Conservation (phyloP, 305 asterid genomes). For the Fraxinus velutina region DNA sequence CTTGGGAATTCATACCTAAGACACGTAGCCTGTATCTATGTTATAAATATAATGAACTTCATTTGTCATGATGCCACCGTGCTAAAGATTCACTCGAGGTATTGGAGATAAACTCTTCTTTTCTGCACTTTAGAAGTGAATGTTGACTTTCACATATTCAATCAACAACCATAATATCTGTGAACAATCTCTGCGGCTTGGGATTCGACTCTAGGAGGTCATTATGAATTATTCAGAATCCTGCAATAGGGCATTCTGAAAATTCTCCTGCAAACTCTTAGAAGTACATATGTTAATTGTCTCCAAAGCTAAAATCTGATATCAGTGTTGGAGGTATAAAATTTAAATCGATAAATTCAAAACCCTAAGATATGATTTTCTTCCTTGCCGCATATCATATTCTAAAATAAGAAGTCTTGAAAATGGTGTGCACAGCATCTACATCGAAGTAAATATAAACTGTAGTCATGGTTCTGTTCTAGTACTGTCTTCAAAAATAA, state of each 20-base stretch:
- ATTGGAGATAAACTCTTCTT: not conserved
- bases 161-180: not conserved
- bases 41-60: not conserved
- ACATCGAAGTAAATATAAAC: not conserved
- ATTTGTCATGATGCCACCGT: not conserved
- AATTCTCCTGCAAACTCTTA: not conserved
- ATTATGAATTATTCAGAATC: not conserved
- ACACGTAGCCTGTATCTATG: not conserved
- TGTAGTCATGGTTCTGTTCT: not conserved
- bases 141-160: not conserved
- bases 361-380: not conserved
- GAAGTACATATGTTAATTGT: not conserved
- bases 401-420: not conserved
- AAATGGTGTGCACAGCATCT: not conserved
- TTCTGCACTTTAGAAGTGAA: not conserved
- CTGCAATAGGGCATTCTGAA: not conserved
- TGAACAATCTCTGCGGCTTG: not conserved
- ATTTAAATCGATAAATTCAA: not conserved
- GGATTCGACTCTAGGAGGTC: not conserved
- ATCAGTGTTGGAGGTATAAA: not conserved
- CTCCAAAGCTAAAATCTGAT: not conserved
- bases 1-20: not conserved
- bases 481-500: not conserved
- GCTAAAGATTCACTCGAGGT: not conserved
- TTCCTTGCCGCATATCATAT: not conserved